These are phyloP conservation scores for Termitomyces sp. DNA, from an alignment of 768 basidiomycete genomes.

Conservation along the genomic window DNA sequence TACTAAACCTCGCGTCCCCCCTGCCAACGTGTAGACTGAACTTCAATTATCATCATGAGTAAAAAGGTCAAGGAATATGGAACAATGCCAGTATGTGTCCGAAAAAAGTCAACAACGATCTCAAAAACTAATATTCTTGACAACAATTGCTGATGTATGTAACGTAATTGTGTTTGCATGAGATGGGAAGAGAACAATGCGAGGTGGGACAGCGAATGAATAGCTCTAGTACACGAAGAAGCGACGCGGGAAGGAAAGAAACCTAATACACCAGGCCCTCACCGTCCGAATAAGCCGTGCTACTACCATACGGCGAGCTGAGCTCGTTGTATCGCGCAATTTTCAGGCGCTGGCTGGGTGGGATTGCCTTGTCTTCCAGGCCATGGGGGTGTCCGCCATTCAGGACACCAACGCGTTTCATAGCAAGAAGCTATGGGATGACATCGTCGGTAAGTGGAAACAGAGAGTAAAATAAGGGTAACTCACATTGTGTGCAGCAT, in stretches of 20 bases:
- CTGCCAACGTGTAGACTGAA: not conserved
- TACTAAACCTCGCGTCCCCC: not conserved
- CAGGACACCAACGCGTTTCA: conserved; percentile 64
- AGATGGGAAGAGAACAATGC: not conserved
- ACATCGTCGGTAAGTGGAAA: conserved; percentile 1
- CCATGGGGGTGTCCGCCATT: conserved; percentile 55
- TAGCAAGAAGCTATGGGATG: conserved; percentile 41
- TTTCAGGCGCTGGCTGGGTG: conserved; percentile 66
- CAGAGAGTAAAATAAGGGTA: not conserved
- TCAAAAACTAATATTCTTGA: not conserved
- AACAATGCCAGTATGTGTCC: not conserved
- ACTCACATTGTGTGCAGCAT: conserved; percentile 79
- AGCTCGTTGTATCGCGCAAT: conserved; percentile 64
- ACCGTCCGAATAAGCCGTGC: conserved; percentile 52
- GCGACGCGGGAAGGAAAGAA: not conserved
- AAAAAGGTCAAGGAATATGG: not conserved
- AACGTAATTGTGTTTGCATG: not conserved
- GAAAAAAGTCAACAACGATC: not conserved
- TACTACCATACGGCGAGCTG: conserved; percentile 45
- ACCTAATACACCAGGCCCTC: conserved; percentile 34
- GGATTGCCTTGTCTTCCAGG: conserved; percentile 56
- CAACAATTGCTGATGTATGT: not conserved
- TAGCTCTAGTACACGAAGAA: not conserved
- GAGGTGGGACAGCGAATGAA: not conserved
- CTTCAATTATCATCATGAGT: not conserved